Evolutionary conservation across 2,329 filamentous ascomycete genomes (phyloP).

Genomic region (Amylocarpus encephaloides): DNA sequence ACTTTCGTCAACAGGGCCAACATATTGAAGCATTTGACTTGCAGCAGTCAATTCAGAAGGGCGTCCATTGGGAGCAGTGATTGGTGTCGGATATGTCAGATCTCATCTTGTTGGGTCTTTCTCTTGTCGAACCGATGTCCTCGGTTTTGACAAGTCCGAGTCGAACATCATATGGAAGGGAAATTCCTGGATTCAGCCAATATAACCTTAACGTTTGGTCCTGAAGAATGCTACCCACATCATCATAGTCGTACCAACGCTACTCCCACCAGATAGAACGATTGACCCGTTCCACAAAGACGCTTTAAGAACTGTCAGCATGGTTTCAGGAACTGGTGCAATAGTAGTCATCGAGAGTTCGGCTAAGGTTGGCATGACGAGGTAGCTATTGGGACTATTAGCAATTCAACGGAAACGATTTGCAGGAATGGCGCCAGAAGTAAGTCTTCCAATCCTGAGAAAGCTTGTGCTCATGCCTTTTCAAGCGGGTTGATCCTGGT

Average conservation of each 20-base stretch:
- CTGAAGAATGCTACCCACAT: slow-evolving; percentile 43
- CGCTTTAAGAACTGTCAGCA: slow-evolving; percentile 1
- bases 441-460: neutral
- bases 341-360: slow-evolving; percentile 40
- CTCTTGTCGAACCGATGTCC: slow-evolving; percentile 2
- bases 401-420: slow-evolving; percentile 37
- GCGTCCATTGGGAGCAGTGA: slow-evolving; percentile 38
- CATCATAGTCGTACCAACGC: slow-evolving; percentile 48
- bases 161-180: neutral
- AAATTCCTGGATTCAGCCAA: neutral
- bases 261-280: slow-evolving; percentile 29
- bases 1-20: neutral
- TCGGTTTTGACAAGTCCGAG: slow-evolving; percentile 6
- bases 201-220: neutral
- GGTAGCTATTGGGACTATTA: slow-evolving; percentile 42
- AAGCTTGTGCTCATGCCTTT: neutral
- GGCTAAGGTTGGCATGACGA: slow-evolving; percentile 49
- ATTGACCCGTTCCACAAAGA: slow-evolving; percentile 4
- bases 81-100: slow-evolving; percentile 49
- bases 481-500: slow-evolving; percentile 45
- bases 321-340: neutral
- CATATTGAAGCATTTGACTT: neutral
- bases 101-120: slow-evolving; percentile 35
- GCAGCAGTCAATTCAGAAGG: slow-evolving; percentile 12
- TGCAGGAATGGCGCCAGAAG: slow-evolving; percentile 43